Conservation (phyloP, 2,329 filamentous ascomycete genomes). For the Zasmidium angulare region DNA sequence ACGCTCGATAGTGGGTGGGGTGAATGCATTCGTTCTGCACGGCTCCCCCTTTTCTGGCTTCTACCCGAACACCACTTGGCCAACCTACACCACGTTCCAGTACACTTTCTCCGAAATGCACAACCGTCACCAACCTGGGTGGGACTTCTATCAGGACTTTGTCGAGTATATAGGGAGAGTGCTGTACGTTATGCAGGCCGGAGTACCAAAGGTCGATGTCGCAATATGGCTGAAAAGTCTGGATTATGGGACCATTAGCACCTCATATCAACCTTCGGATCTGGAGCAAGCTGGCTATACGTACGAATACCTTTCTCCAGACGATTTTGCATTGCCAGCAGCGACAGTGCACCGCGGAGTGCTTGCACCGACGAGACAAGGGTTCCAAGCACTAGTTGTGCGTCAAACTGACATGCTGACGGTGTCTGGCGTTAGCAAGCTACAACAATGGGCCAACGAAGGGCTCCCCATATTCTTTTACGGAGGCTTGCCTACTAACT, state of each 20-base stretch:
- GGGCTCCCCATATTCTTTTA: conserved; percentile 47
- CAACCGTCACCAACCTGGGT: conserved; percentile 42
- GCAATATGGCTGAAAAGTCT: conserved; percentile 42
- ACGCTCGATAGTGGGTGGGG: conserved; percentile 39
- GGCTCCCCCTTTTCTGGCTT: conserved; percentile 42
- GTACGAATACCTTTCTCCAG: conserved; percentile 48
- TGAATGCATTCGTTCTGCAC: conserved; percentile 49
- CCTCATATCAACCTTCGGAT: conserved; percentile 23
- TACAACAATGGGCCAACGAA: conserved; percentile 37
- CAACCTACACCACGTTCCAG: conserved; percentile 45
- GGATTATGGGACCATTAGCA: conserved; percentile 9
- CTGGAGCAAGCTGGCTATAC: conserved; percentile 28
- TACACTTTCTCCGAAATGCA: conserved; percentile 45
- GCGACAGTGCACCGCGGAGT: conserved; percentile 39
- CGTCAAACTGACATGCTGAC: conserved; percentile 40
- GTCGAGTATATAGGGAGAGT: conserved; percentile 41
- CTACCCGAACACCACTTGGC: conserved; percentile 51
- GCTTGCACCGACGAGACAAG: conserved; percentile 41
- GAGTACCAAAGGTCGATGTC: conserved; percentile 43
- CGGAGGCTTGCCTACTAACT: conserved; percentile 33
- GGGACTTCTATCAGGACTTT: conserved; percentile 39
- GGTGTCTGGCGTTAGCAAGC: conserved; percentile 30
- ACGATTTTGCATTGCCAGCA: conserved; percentile 43
- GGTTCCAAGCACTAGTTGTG: conserved; percentile 47
- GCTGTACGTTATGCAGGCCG: conserved; percentile 40